phyloP scores from a whole-genome alignment of 176 grass and related monocot species.

The Aegilops sharonensis region DNA sequence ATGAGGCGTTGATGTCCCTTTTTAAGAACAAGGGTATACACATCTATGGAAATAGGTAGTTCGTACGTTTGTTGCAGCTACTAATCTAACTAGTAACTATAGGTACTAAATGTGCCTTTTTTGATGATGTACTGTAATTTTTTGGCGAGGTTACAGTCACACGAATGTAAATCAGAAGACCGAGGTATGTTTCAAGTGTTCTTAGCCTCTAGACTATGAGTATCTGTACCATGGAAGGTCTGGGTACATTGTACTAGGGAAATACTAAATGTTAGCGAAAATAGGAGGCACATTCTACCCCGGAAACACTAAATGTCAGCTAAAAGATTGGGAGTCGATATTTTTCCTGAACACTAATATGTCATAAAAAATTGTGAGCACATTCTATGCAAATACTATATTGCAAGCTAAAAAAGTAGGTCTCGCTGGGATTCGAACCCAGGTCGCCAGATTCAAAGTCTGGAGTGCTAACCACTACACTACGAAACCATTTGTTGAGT shows the following conservation, averaged over 20 bases:
- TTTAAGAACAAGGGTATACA: conserved; percentile 18
- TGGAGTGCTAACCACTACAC: conserved; percentile 99
- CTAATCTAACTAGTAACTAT: conserved; percentile 9
- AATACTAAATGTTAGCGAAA: neutral
- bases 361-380: neutral
- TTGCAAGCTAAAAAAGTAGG: neutral
- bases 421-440: conserved; percentile 94
- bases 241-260: neutral
- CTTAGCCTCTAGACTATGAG: neutral
- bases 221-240: neutral
- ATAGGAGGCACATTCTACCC: neutral
- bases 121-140: conserved; percentile 25
- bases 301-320: neutral
- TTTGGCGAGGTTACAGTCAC: conserved; percentile 28
- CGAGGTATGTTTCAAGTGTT: conserved; percentile 35
- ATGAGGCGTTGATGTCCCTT: conserved; percentile 2
- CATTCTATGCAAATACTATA: neutral
- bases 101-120: conserved; percentile 28
- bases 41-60: neutral
- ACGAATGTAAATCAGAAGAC: neutral
- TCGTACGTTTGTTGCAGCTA: neutral
- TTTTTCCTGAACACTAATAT: neutral
- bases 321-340: neutral
- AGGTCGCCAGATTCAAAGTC: conserved; percentile 99
- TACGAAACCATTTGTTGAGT: conserved; percentile 17